phyloP scores from a whole-genome alignment of 257 asterid species.

The Coffea canephora region DNA sequence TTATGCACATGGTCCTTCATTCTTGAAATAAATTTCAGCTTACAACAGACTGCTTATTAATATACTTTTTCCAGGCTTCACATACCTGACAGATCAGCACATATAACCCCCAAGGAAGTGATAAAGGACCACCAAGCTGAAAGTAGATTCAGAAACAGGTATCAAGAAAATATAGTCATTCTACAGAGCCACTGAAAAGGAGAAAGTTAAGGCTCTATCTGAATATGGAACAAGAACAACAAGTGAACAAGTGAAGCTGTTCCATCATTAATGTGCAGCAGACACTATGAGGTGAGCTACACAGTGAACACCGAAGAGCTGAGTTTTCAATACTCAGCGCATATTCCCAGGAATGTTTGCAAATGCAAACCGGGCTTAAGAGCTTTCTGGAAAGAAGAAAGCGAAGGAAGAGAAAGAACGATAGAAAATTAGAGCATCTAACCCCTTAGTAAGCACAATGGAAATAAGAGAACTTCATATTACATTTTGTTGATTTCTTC shows the following conservation, averaged over 20 bases:
- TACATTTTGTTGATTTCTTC: background rate
- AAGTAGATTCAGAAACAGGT: background rate
- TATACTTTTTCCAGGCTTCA: background rate
- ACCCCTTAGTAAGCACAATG: background rate
- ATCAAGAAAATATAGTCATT: constrained; percentile 1
- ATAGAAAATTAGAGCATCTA: background rate
- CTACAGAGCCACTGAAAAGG: background rate
- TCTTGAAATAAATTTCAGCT: background rate
- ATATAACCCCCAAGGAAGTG: constrained; percentile 99
- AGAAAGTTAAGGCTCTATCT: background rate
- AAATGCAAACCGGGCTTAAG: background rate
- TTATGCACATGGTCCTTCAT: background rate
- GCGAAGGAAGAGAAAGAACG: background rate
- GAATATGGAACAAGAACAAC: background rate
- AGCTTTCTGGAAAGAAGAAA: background rate
- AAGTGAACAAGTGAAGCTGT: no score
- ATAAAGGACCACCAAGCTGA: constrained; percentile 95
- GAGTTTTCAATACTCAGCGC: background rate
- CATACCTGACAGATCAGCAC: constrained; percentile 93
- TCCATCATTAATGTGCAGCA: background rate
- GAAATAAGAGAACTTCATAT: no score
- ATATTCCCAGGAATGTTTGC: background rate
- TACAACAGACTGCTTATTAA: background rate
- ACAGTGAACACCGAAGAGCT: background rate
- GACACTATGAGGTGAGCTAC: no score